Evolutionary conservation across 345 rosid genomes (phyloP).

Genomic region (Ceriops decandra): DNA sequence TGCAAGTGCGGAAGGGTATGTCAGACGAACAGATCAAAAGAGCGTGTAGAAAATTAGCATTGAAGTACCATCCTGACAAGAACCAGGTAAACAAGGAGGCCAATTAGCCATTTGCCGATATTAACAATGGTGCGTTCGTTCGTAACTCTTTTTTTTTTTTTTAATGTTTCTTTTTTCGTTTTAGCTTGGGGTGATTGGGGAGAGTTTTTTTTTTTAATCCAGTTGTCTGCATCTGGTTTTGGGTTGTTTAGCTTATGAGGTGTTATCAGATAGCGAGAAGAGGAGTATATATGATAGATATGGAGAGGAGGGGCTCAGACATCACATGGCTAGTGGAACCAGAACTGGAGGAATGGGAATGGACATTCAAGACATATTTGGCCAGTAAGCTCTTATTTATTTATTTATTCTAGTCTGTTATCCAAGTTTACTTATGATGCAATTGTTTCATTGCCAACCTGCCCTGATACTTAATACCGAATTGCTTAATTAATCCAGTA

Average conservation of each 20-base stretch:
- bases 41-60: conserved; percentile 92
- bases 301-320: conserved; percentile 95
- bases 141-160: neutral
- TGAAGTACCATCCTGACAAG: conserved; percentile 98
- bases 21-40: conserved; percentile 97
- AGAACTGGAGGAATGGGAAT: conserved; percentile 71
- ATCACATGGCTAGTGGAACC: conserved; percentile 85
- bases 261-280: conserved; percentile 84
- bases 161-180: conserved; percentile 2
- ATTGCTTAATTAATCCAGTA: too few species aligned
- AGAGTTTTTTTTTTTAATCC: too few species aligned
- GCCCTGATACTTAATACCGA: too few species aligned
- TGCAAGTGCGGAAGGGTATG: conserved; percentile 89
- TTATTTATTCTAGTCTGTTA: neutral
- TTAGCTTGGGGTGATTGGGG: neutral
- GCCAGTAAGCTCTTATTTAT: conserved; percentile 38
- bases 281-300: conserved; percentile 75
- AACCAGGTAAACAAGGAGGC: conserved; percentile 94
- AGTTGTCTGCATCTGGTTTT: neutral
- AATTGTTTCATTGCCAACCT: neutral
- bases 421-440: neutral
- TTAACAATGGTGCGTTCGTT: conserved; percentile 58
- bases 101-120: conserved; percentile 77
- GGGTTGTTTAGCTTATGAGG: conserved; percentile 77
- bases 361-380: conserved; percentile 56